Percentiles rank a stretch among this genome's conserved stretches.
These are phyloP conservation scores for Exophiala viscosa DNA, from an alignment of 2,329 filamentous ascomycete genomes.

Conservation along the genomic window DNA sequence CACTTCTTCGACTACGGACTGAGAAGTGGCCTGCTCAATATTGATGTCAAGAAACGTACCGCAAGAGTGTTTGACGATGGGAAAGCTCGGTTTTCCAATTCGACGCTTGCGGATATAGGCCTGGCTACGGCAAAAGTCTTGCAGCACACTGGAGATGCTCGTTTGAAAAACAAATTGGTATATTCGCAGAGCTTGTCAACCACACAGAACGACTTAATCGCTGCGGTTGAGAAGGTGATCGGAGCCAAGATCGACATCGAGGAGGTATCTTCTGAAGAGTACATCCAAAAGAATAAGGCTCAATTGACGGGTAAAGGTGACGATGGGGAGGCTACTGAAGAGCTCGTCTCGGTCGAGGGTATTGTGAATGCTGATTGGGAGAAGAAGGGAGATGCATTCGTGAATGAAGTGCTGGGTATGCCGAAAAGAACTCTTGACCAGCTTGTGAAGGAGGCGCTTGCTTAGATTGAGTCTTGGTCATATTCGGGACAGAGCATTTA, in stretches of 20 bases:
- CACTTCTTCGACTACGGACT: slow-evolving; percentile 15
- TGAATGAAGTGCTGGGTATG: slow-evolving; percentile 4
- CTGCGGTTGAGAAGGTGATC: not conserved
- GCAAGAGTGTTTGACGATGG: slow-evolving; percentile 11
- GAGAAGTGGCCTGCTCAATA: slow-evolving; percentile 5
- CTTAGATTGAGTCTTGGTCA: too few relatives aligned
- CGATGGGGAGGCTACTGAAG: slow-evolving; percentile 1
- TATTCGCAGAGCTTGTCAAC: not conserved
- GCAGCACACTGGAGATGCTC: slow-evolving; percentile 1
- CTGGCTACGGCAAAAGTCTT: slow-evolving; percentile 5
- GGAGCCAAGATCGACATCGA: not conserved
- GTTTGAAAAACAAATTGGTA: slow-evolving; percentile 6
- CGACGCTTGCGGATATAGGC: slow-evolving; percentile 6
- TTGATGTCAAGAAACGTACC: slow-evolving; percentile 3
- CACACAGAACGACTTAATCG: not conserved
- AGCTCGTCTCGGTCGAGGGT: slow-evolving; percentile 9
- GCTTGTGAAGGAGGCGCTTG: slow-evolving; percentile 1
- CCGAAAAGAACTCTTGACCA: not conserved
- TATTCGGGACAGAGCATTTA: too few relatives aligned
- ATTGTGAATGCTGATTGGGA: slow-evolving; percentile 9
- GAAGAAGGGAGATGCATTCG: slow-evolving; percentile 9
- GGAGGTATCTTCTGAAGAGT: not conserved
- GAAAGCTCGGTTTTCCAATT: slow-evolving; percentile 1
- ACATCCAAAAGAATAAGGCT: not conserved
- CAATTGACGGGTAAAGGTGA: not conserved